These are phyloP conservation scores for Capsicum chinense DNA, from an alignment of 257 asterid species.

Conservation along the genomic window DNA sequence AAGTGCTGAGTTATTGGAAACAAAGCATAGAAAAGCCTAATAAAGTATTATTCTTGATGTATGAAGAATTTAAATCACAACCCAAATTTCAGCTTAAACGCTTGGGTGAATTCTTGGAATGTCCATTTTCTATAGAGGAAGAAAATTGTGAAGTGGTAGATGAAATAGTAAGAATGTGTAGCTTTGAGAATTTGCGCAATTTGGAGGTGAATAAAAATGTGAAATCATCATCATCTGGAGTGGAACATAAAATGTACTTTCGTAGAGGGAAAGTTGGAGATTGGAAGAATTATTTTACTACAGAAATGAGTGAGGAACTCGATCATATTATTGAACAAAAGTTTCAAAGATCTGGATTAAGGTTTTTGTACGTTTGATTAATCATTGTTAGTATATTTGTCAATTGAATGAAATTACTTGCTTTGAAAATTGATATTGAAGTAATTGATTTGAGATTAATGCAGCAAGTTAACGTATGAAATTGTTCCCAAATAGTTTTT, in stretches of 20 bases:
- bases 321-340: not conserved
- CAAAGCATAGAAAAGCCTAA: constrained; percentile 26
- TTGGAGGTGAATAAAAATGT: constrained; percentile 34
- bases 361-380: not conserved
- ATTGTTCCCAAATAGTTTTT: too few relatives aligned
- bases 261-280: constrained; percentile 28
- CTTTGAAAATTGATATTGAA: not conserved
- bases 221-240: constrained; percentile 1
- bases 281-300: constrained; percentile 28
- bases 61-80: too few relatives aligned
- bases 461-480: too few relatives aligned
- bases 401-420: not conserved
- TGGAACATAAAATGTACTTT: not conserved
- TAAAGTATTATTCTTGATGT: not conserved
- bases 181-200: constrained; percentile 28
- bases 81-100: too few relatives aligned
- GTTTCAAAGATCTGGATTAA: constrained; percentile 14
- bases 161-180: constrained; percentile 26
- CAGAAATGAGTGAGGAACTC: constrained; percentile 8
- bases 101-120: too few relatives aligned
- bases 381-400: not conserved
- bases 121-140: not conserved
- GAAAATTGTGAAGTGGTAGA: not conserved
- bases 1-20: constrained; percentile 13
- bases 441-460: too few relatives aligned